A percentile compares a stretch with the other conserved stretches of the same genome.
These are phyloP conservation scores for Daldinia decipiens DNA, from an alignment of 495 filamentous ascomycete species.

Conservation along the genomic window DNA sequence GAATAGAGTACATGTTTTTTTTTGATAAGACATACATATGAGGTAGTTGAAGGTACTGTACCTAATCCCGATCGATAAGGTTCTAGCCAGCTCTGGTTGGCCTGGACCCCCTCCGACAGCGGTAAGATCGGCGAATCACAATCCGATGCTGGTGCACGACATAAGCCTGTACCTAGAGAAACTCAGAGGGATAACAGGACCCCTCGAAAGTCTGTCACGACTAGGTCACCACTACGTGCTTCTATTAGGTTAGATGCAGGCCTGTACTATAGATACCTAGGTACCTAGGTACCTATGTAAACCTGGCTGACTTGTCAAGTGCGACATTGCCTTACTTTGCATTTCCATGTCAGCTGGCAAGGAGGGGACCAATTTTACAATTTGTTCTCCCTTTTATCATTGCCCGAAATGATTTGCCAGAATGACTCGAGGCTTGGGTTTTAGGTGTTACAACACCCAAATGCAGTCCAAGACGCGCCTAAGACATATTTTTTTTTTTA, in stretches of 20 bases:
- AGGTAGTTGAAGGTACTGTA: slow-evolving; percentile 26
- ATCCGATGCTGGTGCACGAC: slow-evolving; percentile 33
- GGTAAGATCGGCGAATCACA: slow-evolving; percentile 44
- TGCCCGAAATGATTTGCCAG: slow-evolving; percentile 3
- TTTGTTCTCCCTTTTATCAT: slow-evolving; percentile 16
- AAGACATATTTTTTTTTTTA: slow-evolving; percentile 22
- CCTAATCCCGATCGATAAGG: slow-evolving; percentile 19
- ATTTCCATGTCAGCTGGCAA: slow-evolving; percentile 34
- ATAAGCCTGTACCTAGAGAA: slow-evolving; percentile 10
- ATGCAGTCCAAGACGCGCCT: slow-evolving; percentile 11
- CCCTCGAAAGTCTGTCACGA: neutral
- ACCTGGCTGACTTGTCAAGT: slow-evolving; percentile 18
- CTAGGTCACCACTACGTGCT: neutral
- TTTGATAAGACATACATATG: slow-evolving; percentile 22
- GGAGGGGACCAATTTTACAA: slow-evolving; percentile 21
- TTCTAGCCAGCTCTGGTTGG: slow-evolving; percentile 31
- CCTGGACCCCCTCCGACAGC: slow-evolving; percentile 29
- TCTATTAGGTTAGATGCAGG: neutral
- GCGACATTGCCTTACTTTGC: slow-evolving; percentile 29
- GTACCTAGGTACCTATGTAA: neutral
- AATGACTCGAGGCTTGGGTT: slow-evolving; percentile 29
- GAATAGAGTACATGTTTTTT: slow-evolving; percentile 9
- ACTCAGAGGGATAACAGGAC: neutral
- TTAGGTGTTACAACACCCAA: neutral
- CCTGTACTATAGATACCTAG: neutral